Conservation (phyloP, 1,284 basidiomycete species). For the Cutaneotrichosporon daszewskae region DNA sequence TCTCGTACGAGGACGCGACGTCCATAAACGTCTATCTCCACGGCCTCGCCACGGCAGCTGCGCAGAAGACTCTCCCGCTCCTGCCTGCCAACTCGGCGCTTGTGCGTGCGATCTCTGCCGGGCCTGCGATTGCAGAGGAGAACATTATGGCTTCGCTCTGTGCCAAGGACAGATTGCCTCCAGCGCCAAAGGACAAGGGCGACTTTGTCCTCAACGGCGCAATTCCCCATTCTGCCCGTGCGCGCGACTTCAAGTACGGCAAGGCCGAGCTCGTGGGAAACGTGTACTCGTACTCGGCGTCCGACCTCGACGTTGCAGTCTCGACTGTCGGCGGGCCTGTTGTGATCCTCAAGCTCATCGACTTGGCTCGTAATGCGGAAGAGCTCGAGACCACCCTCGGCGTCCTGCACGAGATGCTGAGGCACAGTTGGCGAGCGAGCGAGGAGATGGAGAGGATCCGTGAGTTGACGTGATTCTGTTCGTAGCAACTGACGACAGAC, state of each 20-base stretch:
- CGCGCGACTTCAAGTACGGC: slow-evolving; percentile 29
- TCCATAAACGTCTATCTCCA: slow-evolving; percentile 46
- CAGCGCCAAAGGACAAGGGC: background rate
- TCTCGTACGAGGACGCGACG: slow-evolving; percentile 47
- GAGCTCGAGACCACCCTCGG: slow-evolving; percentile 66
- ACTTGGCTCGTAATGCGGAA: slow-evolving; percentile 67
- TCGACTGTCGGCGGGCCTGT: slow-evolving; percentile 80
- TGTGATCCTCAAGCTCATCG: slow-evolving; percentile 67
- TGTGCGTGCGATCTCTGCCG: slow-evolving; percentile 43
- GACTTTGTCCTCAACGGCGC: slow-evolving; percentile 34
- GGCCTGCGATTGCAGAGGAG: slow-evolving; percentile 41
- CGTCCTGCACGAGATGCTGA: slow-evolving; percentile 69
- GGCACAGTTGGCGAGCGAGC: slow-evolving; percentile 82
- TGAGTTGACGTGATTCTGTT: slow-evolving; percentile 47
- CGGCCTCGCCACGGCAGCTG: slow-evolving; percentile 29
- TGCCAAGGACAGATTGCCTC: slow-evolving; percentile 30
- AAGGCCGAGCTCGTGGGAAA: slow-evolving; percentile 53
- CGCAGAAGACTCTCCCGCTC: slow-evolving; percentile 32
- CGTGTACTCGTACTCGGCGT: slow-evolving; percentile 58
- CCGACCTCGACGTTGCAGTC: slow-evolving; percentile 66
- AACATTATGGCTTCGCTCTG: slow-evolving; percentile 38
- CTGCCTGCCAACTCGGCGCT: slow-evolving; percentile 37
- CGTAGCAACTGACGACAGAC: slow-evolving; percentile 49
- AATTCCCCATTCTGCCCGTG: slow-evolving; percentile 32
- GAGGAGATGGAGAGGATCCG: slow-evolving; percentile 84